phyloP scores from a whole-genome alignment of 2,329 filamentous ascomycete genomes.

The Mycosphaerella arachidis region DNA sequence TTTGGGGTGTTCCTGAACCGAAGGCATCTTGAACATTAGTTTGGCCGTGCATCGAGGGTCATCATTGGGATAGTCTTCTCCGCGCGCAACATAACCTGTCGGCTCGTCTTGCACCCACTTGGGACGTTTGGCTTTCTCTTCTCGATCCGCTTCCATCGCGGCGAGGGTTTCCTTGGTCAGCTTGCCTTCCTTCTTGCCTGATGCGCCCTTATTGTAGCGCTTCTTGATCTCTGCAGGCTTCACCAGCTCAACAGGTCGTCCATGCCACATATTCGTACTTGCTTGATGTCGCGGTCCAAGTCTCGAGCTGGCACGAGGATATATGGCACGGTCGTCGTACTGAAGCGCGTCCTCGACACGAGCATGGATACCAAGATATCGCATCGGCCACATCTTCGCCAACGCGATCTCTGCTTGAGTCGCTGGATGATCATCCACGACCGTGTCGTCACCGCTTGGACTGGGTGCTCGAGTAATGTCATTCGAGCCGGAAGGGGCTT shows the following conservation, averaged over 20 bases:
- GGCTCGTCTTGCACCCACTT: slow-evolving; percentile 95
- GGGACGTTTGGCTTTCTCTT: slow-evolving; percentile 72
- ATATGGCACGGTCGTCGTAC: slow-evolving; percentile 89
- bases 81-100: slow-evolving; percentile 75
- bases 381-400: slow-evolving; percentile 91
- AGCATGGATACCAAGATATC: slow-evolving; percentile 93
- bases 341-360: slow-evolving; percentile 92
- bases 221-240: slow-evolving; percentile 84
- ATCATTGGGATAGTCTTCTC: slow-evolving; percentile 69
- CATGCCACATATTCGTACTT: slow-evolving; percentile 77
- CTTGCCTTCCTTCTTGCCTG: slow-evolving; percentile 70
- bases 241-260: slow-evolving; percentile 80
- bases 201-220: slow-evolving; percentile 57
- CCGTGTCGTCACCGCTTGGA: slow-evolving; percentile 43
- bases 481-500: slow-evolving; percentile 50
- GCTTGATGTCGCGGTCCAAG: slow-evolving; percentile 90
- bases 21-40: slow-evolving; percentile 68
- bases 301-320: slow-evolving; percentile 88
- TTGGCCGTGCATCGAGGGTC: slow-evolving; percentile 72
- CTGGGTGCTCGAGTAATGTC: slow-evolving; percentile 59
- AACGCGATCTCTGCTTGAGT: slow-evolving; percentile 88
- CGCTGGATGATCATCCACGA: slow-evolving; percentile 56
- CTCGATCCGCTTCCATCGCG: slow-evolving; percentile 75
- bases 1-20: slow-evolving; percentile 22
- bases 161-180: slow-evolving; percentile 74